Conservation (phyloP, 345 rosid species). For the Lagerstroemia speciosa region DNA sequence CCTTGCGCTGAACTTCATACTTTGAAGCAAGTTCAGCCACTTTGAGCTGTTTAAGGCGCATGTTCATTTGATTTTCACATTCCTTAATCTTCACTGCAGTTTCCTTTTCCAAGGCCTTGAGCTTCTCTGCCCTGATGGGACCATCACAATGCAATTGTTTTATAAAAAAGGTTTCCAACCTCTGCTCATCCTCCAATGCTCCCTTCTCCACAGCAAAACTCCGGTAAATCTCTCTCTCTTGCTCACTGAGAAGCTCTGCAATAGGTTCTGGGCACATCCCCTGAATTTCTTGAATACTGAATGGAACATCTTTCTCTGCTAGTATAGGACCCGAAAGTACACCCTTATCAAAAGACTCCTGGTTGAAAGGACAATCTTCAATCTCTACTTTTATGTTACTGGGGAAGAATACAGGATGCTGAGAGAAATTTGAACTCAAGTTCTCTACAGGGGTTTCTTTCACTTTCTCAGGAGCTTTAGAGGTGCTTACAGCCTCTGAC, state of each 20-base stretch:
- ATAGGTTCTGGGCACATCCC: constrained; percentile 40
- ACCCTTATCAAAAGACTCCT: constrained; percentile 24
- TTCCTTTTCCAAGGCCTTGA: constrained; percentile 38
- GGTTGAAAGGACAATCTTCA: constrained; percentile 17
- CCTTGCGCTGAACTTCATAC: constrained; percentile 34
- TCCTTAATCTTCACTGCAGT: constrained; percentile 33
- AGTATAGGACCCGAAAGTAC: constrained; percentile 16
- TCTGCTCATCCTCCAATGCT: constrained; percentile 29
- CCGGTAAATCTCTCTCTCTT: constrained; percentile 27
- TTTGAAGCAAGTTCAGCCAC: constrained; percentile 27
- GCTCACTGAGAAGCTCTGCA: constrained; percentile 32
- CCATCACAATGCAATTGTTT: constrained; percentile 23
- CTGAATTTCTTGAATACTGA: constrained; percentile 37
- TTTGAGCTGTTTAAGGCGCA: constrained; percentile 29
- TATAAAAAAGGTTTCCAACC: constrained; percentile 47
- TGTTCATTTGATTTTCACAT: constrained; percentile 26
- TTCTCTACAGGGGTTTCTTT: constrained; percentile 13
- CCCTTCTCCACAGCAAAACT: constrained; percentile 38
- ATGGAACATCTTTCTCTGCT: constrained; percentile 30
- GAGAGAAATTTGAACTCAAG: constrained; percentile 18
- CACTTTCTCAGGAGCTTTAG: constrained; percentile 18
- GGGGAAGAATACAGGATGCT: constrained; percentile 8
- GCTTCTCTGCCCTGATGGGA: constrained; percentile 31
- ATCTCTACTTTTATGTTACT: constrained; percentile 17
- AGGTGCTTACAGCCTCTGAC: constrained; percentile 15